These are phyloP conservation scores for Podaxis sp. DNA, from an alignment of 768 basidiomycete genomes.

Conservation along the genomic window DNA sequence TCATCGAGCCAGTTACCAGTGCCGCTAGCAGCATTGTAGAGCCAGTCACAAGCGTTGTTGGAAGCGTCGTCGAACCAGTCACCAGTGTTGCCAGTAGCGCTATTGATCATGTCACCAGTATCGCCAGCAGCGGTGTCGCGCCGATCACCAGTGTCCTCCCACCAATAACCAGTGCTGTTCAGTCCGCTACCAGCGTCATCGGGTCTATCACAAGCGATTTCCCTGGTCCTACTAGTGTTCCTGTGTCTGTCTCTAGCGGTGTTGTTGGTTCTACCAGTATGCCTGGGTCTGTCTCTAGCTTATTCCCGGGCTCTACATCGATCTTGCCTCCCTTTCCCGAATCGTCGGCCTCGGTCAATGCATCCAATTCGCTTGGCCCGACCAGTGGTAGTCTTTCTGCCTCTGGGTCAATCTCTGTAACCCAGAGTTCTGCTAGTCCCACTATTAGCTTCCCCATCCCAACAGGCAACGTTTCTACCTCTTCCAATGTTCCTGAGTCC, in stretches of 20 bases:
- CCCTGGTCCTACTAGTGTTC: too few species aligned
- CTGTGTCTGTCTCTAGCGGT: background rate
- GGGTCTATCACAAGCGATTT: too few species aligned
- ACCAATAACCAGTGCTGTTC: too few species aligned
- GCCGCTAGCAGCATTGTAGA: too few species aligned
- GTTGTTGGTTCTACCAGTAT: background rate
- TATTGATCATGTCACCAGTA: too few species aligned
- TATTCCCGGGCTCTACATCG: background rate
- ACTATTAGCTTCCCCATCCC: constrained; percentile 22
- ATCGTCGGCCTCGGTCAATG: background rate
- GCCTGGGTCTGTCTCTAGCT: background rate
- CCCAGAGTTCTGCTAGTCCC: constrained; percentile 8
- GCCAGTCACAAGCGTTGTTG: too few species aligned
- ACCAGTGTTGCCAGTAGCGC: too few species aligned
- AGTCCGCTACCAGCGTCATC: too few species aligned
- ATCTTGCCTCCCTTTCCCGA: background rate
- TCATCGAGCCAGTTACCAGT: background rate
- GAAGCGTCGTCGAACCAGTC: too few species aligned
- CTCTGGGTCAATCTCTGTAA: background rate
- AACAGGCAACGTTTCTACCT: constrained; percentile 2
- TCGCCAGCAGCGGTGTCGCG: too few species aligned
- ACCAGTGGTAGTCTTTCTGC: background rate
- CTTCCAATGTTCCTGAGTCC: background rate
- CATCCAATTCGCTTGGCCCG: background rate
- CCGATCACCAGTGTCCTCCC: too few species aligned